Evolutionary conservation across 2,329 filamentous ascomycete genomes (phyloP).

Genomic region (Epichloe uncinata): DNA sequence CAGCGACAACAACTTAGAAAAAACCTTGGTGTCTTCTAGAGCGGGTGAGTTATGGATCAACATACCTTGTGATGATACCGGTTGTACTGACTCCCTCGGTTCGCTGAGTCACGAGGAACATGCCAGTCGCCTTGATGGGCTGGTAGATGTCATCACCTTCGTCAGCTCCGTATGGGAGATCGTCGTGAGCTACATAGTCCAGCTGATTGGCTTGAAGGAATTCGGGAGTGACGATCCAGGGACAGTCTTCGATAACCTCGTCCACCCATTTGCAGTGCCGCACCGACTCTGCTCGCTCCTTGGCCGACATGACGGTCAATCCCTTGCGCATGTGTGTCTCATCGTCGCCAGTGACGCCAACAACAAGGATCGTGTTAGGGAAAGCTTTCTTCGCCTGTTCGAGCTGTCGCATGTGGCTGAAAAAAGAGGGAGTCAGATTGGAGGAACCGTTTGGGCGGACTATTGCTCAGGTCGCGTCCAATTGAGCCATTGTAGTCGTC

Average conservation of each 20-base stretch:
- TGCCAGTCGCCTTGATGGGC: conserved; percentile 85
- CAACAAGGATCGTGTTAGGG: conserved; percentile 77
- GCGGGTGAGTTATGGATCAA: conserved; percentile 1
- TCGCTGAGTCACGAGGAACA: conserved; percentile 92
- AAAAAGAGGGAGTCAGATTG: conserved; percentile 4
- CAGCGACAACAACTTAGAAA: not conserved
- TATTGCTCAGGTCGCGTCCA: not conserved
- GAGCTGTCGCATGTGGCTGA: conserved; percentile 91
- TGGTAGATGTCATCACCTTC: conserved; percentile 97
- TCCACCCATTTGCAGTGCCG: conserved; percentile 99
- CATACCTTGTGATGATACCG: conserved; percentile 93
- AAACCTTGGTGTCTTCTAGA: not conserved
- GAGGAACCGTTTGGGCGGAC: not conserved
- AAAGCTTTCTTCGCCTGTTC: conserved; percentile 98
- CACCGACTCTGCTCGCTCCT: conserved; percentile 86
- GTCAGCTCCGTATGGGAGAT: conserved; percentile 86
- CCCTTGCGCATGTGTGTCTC: conserved; percentile 95
- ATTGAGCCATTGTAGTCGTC: not conserved
- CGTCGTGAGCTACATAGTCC: conserved; percentile 96
- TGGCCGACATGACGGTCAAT: conserved; percentile 80
- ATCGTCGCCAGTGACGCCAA: conserved; percentile 87
- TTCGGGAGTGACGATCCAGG: conserved; percentile 86
- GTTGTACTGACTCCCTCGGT: conserved; percentile 97
- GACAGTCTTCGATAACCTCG: conserved; percentile 93
- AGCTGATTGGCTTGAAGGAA: conserved; percentile 87